Base-by-base conservation (phyloP, 768 basidiomycete genomes). In the Termitomyces heimii region DNA sequence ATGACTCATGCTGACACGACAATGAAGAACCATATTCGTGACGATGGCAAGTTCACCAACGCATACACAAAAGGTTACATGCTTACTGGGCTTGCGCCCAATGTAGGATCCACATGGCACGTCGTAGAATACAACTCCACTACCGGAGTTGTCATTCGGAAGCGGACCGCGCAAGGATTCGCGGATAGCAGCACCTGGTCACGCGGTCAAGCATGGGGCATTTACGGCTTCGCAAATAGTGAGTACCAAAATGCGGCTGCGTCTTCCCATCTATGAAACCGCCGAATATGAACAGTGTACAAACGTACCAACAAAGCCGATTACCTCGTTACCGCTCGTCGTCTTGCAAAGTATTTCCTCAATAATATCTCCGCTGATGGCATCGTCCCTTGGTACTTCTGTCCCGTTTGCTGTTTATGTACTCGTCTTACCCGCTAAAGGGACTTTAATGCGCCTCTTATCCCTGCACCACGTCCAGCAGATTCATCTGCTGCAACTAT, bases 401-500 rank as follows among this genome's bases (percentile, higher is more conserved):
- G 42, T 50, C 46, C n/a, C 34, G 10, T 45, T 37, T 29, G 16
- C 35, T 10, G 49, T 52, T 18, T 4, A 40, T 8, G n/a, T 56
- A 56, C 6, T 54, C 58, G 18, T 16, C 53, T 50, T 44, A 35
- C n/a, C 24, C 22, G 1, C 12, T 6, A 6, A 54, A 88, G 86
- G 88, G 87, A 89, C 66, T 90, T 88, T 70, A 80, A 89, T 58
- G 88, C 86, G 3, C 87, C 86, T n/a, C 65, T 79, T 32, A 67
- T 66, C 7, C 84, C 83, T 7, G 61, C 73, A 3, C 78, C 81
- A 10, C 77, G 81, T 16, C 82, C 84, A 0, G 85, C 86, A 0
- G 88, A 90, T 67, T 85, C 83, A 1, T 88, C 86, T 10, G 86
- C 88, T 10, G 83, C 86, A 4, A 84, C 80, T 42, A 80, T 88